phyloP scores from a whole-genome alignment of 768 basidiomycete genomes.

The Boletus barrowsii region DNA sequence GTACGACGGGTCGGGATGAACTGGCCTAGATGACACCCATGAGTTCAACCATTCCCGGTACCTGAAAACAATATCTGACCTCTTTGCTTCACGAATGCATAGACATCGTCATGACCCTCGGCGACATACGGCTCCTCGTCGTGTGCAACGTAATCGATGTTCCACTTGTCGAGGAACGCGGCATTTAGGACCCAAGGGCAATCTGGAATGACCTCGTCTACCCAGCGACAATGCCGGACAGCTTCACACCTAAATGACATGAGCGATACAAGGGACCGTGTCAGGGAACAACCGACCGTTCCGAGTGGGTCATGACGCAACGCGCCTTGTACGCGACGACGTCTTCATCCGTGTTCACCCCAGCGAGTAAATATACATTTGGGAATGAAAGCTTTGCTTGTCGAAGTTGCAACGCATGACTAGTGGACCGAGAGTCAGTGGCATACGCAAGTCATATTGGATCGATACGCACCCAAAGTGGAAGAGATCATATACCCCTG shows the following conservation, averaged over 20 bases:
- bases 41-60: background rate
- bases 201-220: slow-evolving; percentile 87
- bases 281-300: slow-evolving; percentile 50
- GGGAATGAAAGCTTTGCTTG: slow-evolving; percentile 96
- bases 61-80: slow-evolving; percentile 45
- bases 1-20: slow-evolving; percentile 96
- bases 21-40: slow-evolving; percentile 54
- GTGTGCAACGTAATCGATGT: slow-evolving; percentile 97
- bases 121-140: slow-evolving; percentile 87
- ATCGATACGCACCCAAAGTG: slow-evolving; percentile 75
- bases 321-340: slow-evolving; percentile 76
- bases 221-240: slow-evolving; percentile 96
- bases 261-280: background rate
- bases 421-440: slow-evolving; percentile 31
- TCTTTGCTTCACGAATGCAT: slow-evolving; percentile 71
- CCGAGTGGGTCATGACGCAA: slow-evolving; percentile 84
- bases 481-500: slow-evolving; percentile 95
- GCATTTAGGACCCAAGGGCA: slow-evolving; percentile 89
- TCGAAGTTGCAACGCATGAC: slow-evolving; percentile 91
- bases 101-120: slow-evolving; percentile 83
- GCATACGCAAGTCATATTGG: background rate
- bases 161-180: slow-evolving; percentile 76
- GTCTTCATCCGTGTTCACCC: slow-evolving; percentile 89
- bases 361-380: slow-evolving; percentile 85
- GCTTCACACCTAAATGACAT: slow-evolving; percentile 65